These are phyloP conservation scores for Ganoderma lucidum DNA, from an alignment of 1,284 basidiomycete genomes.

Conservation along the genomic window DNA sequence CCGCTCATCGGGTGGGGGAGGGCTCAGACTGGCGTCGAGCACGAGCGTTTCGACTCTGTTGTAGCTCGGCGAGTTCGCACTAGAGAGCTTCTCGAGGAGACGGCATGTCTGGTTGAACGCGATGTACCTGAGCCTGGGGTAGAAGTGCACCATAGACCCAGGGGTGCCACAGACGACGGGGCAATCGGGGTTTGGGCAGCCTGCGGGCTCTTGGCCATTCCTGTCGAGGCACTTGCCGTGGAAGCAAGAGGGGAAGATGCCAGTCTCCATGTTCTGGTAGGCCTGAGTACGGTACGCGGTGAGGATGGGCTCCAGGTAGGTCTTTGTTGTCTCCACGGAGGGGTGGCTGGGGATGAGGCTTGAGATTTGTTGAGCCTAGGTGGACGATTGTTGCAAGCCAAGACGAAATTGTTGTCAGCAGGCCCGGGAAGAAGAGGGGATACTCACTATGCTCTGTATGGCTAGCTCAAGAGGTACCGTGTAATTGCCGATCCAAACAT, in stretches of 20 bases:
- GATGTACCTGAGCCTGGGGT: slow-evolving; percentile 54
- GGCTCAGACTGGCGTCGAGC: slow-evolving; percentile 33
- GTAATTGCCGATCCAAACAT: slow-evolving; percentile 61
- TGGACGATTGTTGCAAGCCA: too few relatives aligned
- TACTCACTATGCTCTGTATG: slow-evolving; percentile 50
- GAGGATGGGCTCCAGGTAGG: slow-evolving; percentile 56
- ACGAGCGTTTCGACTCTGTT: slow-evolving; percentile 50
- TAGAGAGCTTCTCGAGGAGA: slow-evolving; percentile 45
- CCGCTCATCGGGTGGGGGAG: background rate
- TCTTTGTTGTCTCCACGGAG: slow-evolving; percentile 40
- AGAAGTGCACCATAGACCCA: slow-evolving; percentile 79
- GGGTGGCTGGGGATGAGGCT: slow-evolving; percentile 44
- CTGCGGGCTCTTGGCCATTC: slow-evolving; percentile 63
- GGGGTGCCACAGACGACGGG: slow-evolving; percentile 80
- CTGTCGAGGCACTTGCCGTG: slow-evolving; percentile 76
- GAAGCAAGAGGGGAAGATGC: slow-evolving; percentile 71
- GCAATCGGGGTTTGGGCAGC: slow-evolving; percentile 82
- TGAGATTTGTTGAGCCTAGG: slow-evolving; percentile 48
- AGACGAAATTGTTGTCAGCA: background rate
- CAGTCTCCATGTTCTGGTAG: slow-evolving; percentile 52
- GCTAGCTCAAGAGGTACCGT: slow-evolving; percentile 47
- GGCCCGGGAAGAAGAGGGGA: background rate
- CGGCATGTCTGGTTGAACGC: slow-evolving; percentile 55
- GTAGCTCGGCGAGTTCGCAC: slow-evolving; percentile 50
- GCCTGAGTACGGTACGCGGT: slow-evolving; percentile 53